phyloP scores from a whole-genome alignment of 371 early-diverging fungal genomes.

The Actinomucor elegans region DNA sequence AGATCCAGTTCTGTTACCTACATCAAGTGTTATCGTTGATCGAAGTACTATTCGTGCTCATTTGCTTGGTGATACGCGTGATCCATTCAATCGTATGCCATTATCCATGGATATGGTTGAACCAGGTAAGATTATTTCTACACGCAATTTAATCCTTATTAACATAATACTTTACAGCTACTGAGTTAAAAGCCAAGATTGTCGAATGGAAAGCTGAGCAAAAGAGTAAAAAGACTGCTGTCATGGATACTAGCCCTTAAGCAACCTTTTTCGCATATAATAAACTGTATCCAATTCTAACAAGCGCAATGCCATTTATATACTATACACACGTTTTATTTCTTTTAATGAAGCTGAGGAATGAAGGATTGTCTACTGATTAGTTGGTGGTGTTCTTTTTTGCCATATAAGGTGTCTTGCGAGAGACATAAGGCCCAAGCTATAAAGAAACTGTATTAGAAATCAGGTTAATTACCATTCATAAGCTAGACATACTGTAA shows the following conservation, averaged over 20 bases:
- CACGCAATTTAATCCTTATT: not conserved
- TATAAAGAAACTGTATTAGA: constrained; percentile 14
- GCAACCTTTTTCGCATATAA: not conserved
- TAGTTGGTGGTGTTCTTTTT: constrained; percentile 7
- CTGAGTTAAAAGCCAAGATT: constrained; percentile 52
- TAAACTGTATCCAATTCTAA: no score
- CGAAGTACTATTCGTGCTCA: constrained; percentile 93
- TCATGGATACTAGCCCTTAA: constrained; percentile 21
- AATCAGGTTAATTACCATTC: not conserved
- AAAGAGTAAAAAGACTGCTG: constrained; percentile 18
- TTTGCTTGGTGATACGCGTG: constrained; percentile 89
- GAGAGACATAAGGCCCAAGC: constrained; percentile 73
- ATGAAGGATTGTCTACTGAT: not conserved
- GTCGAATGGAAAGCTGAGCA: constrained; percentile 45
- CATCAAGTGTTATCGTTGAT: constrained; percentile 87
- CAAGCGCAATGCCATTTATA: no score
- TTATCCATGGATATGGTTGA: constrained; percentile 77
- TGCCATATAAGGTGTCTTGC: constrained; percentile 43
- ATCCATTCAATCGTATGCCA: constrained; percentile 96
- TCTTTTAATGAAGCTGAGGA: not conserved
- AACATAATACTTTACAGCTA: no score
- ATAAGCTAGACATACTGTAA: constrained; percentile 49
- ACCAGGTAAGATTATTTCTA: constrained; percentile 54
- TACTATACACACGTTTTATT: not conserved
- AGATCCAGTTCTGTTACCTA: constrained; percentile 96